Percentiles rank a stretch among this genome's conserved stretches.
Conservation (phyloP, 768 basidiomycete genomes). For the Suillus placidus region DNA sequence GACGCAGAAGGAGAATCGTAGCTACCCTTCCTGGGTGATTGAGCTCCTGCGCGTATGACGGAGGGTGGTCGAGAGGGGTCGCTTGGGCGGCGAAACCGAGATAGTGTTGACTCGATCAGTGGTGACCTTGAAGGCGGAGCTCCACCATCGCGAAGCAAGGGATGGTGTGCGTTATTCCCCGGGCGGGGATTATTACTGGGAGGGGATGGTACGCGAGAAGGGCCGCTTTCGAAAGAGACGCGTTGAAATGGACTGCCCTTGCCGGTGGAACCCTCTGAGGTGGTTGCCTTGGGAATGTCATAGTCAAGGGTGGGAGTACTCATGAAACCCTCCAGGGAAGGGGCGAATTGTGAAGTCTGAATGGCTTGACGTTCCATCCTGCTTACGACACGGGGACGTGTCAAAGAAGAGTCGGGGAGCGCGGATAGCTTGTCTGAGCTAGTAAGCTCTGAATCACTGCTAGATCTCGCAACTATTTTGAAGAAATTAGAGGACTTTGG, state of each 20-base stretch:
- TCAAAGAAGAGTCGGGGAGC: slow-evolving; percentile 38
- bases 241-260: slow-evolving; percentile 52
- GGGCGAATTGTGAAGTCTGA: slow-evolving; percentile 46
- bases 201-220: slow-evolving; percentile 38
- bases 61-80: slow-evolving; percentile 15
- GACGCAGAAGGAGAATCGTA: slow-evolving; percentile 37
- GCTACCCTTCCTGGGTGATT: slow-evolving; percentile 25
- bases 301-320: slow-evolving; percentile 18
- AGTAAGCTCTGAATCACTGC: slow-evolving; percentile 33
- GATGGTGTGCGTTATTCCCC: slow-evolving; percentile 36
- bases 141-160: slow-evolving; percentile 22
- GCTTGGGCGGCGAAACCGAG: slow-evolving; percentile 11
- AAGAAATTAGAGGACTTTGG: not conserved
- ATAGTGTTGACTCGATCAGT: slow-evolving; percentile 5
- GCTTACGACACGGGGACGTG: slow-evolving; percentile 35
- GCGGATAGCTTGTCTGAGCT: slow-evolving; percentile 50
- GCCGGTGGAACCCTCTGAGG: slow-evolving; percentile 42
- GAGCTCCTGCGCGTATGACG: slow-evolving; percentile 15
- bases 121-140: slow-evolving; percentile 14
- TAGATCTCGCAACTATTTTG: not conserved
- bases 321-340: slow-evolving; percentile 38
- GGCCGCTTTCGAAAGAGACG: slow-evolving; percentile 55
- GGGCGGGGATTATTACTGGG: slow-evolving; percentile 31
- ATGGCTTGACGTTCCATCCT: slow-evolving; percentile 37
- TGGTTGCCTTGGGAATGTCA: slow-evolving; percentile 22